Evolutionary conservation across 352 stramenopile genomes (phyloP).

Genomic region (Phytophthora melonis): DNA sequence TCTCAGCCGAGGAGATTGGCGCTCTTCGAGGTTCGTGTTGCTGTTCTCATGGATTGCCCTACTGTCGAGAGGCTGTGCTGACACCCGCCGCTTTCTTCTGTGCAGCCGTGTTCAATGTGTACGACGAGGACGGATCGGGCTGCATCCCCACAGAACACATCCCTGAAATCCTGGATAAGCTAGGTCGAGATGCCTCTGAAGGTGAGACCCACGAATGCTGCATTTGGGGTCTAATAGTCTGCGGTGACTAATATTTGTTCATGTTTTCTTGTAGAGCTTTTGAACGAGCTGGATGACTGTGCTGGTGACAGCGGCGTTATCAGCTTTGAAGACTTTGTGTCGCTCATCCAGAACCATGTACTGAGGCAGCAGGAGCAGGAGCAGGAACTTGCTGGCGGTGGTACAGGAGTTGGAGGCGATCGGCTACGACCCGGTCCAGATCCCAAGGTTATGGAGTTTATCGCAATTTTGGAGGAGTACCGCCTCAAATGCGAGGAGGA

Average conservation of each 20-base stretch:
- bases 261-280: slow-evolving; percentile 48
- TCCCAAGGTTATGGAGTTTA: slow-evolving; percentile 94
- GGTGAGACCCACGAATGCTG: slow-evolving; percentile 32
- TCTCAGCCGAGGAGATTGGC: slow-evolving; percentile 79
- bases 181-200: slow-evolving; percentile 76
- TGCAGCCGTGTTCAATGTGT: slow-evolving; percentile 83
- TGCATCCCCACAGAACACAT: slow-evolving; percentile 75
- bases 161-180: slow-evolving; percentile 77
- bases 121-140: slow-evolving; percentile 69
- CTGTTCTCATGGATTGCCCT: neutral
- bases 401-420: slow-evolving; percentile 33
- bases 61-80: neutral
- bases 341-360: slow-evolving; percentile 58
- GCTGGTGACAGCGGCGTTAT: slow-evolving; percentile 61
- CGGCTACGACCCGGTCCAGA: slow-evolving; percentile 73
- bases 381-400: slow-evolving; percentile 47
- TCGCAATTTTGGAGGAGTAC: slow-evolving; percentile 95
- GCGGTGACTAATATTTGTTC: neutral
- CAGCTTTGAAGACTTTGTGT: slow-evolving; percentile 72
- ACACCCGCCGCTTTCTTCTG: slow-evolving; percentile 11
- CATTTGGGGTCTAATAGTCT: neutral
- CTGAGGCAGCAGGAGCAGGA: slow-evolving; percentile 46
- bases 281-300: slow-evolving; percentile 77
- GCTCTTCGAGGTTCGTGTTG: slow-evolving; percentile 64
- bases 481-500: slow-evolving; percentile 94